Percentiles rank a stretch among this genome's conserved stretches.
Evolutionary conservation across 1,284 basidiomycete genomes (phyloP).

Genomic region (Leccinum cinnamomeum): DNA sequence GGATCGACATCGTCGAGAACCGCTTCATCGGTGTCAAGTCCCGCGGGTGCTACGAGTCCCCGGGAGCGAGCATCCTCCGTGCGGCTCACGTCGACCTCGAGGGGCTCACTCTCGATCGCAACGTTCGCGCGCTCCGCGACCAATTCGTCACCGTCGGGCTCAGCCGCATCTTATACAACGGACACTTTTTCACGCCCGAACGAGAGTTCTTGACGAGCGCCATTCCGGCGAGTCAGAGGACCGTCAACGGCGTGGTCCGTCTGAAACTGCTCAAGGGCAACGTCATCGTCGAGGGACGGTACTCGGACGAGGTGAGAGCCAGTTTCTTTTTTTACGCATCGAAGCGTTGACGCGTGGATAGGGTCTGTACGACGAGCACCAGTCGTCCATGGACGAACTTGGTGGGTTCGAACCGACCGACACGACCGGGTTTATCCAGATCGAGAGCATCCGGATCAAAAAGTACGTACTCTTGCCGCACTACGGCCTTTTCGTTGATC

Average conservation of each 20-base stretch:
- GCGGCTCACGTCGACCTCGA: slow-evolving; percentile 96
- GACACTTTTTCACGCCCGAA: slow-evolving; percentile 97
- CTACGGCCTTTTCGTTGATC: background rate
- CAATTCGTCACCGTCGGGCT: slow-evolving; percentile 93
- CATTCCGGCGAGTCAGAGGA: slow-evolving; percentile 91
- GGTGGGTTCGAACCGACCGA: slow-evolving; percentile 96
- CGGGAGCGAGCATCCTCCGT: slow-evolving; percentile 94
- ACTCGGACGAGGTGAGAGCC: slow-evolving; percentile 73
- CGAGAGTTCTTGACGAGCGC: slow-evolving; percentile 91
- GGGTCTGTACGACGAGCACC: slow-evolving; percentile 93
- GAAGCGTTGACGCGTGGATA: slow-evolving; percentile 28
- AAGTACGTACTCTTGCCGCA: slow-evolving; percentile 56
- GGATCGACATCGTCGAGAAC: slow-evolving; percentile 99
- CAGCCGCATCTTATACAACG: slow-evolving; percentile 94
- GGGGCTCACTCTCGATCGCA: slow-evolving; percentile 95
- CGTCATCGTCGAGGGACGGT: slow-evolving; percentile 90
- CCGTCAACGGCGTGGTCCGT: slow-evolving; percentile 92
- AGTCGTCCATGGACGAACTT: slow-evolving; percentile 99
- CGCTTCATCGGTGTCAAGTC: slow-evolving; percentile 99
- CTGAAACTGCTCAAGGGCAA: slow-evolving; percentile 97
- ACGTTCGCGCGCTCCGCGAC: slow-evolving; percentile 93
- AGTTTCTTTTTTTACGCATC: background rate
- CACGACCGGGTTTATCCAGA: slow-evolving; percentile 91
- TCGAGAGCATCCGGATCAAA: slow-evolving; percentile 94
- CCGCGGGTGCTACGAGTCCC: slow-evolving; percentile 98